Conservation (phyloP, 2,329 filamentous ascomycete genomes). For the Fusarium stilboides region DNA sequence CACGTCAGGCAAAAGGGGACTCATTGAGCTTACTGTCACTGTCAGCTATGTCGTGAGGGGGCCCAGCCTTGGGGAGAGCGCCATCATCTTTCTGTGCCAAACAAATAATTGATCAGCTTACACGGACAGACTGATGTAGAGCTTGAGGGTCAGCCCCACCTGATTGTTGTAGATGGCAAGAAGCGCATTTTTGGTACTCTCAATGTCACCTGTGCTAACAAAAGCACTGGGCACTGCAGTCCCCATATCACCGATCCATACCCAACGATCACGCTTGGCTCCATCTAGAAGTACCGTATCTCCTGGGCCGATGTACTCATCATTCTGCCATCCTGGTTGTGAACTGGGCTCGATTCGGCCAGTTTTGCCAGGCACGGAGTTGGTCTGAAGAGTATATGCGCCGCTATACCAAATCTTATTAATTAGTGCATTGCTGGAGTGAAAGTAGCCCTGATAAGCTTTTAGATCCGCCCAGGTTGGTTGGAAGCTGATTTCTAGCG, state of each 20-base stretch:
- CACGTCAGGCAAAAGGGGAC: background rate
- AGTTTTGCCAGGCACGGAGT: background rate
- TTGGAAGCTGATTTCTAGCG: conserved; percentile 57
- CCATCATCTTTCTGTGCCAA: background rate
- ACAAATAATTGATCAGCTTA: too few species aligned
- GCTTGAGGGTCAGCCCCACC: conserved; percentile 9
- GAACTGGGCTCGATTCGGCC: background rate
- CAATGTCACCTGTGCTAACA: conserved; percentile 68
- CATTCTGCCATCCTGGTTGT: background rate
- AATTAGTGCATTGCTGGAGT: conserved; percentile 63
- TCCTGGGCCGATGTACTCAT: conserved; percentile 47
- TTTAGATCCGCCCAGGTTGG: conserved; percentile 63
- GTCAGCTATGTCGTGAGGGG: background rate
- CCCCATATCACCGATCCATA: conserved; percentile 75
- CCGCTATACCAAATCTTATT: conserved; percentile 53
- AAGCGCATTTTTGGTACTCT: conserved; percentile 65
- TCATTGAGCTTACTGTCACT: background rate
- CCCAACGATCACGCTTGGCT: conserved; percentile 71
- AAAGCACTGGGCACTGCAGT: conserved; percentile 69
- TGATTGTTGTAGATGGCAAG: conserved; percentile 64
- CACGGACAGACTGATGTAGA: background rate
- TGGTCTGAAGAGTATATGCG: background rate
- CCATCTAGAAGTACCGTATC: conserved; percentile 63
- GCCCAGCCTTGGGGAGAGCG: background rate
- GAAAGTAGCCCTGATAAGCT: conserved; percentile 70